Evolutionary conservation across 2,329 filamentous ascomycete genomes (phyloP), one percentile per base, ranked within the genome.

Genomic region (Epicoccum sorghinum): DNA sequence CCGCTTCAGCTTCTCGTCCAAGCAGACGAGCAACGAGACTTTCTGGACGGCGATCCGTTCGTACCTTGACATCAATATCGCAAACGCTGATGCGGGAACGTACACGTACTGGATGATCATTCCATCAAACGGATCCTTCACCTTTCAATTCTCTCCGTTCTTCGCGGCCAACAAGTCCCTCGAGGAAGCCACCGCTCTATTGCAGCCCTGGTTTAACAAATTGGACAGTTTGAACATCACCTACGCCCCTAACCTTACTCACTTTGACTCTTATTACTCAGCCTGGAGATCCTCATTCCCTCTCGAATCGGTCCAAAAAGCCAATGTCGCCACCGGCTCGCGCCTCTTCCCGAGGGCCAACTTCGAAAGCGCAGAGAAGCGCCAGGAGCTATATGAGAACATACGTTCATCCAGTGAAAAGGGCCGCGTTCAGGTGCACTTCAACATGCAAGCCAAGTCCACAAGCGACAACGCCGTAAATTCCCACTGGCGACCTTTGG

Each of bases 81-180:
- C 62, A n/a, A 72, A 72, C 45, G 69, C 69, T n/a, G 70, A 73
- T 37, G 69, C 69, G 1, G 61, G 65, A n/a, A 74, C 70, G 4
- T 74, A 73, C 55, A 63, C 68, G 1, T 74, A 73, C 54, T 71
- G 67, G 60, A 64, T 60, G 7, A 27, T 74, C 1, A 64, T 73
- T 23, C 70, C 70, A 5, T 65, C 67, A 8, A 72, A 70, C 47
- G 69, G 69, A 12, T 66, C 69, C 50, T 68, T 72, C 48, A 58
- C 60, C 1, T 73, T 74, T 52, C 59, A 62, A 10, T 73, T 74
- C 62, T 67, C 62, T 0, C 71, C 71, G 10, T 73, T 73, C 58
- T 72, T 72, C 52, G 71, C 71, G 1, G 68, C 71, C 0, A 66
- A 67, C 49, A 71, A 73, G 35, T 69, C 70, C 1, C 52, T 69